A percentile compares a stretch with the other conserved stretches of the same genome.
phyloP scores from a whole-genome alignment of 2,329 filamentous ascomycete species.

The Daldinia sp. region DNA sequence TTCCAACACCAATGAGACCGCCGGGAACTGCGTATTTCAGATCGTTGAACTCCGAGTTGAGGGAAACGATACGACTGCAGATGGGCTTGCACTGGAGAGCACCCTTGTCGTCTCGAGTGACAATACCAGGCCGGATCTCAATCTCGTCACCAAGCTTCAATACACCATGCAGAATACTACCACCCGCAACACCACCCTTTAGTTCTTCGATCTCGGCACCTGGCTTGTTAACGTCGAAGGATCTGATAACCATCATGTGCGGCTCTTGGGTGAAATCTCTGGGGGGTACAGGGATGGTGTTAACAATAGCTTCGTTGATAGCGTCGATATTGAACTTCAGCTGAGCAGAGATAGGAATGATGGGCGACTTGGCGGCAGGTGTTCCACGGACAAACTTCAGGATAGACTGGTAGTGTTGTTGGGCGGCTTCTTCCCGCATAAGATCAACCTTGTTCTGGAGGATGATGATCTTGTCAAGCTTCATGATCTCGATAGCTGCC shows the following conservation, averaged over 20 bases:
- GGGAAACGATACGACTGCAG: constrained; percentile 90
- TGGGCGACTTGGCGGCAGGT: constrained; percentile 90
- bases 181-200: constrained; percentile 98
- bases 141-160: constrained; percentile 98
- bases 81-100: constrained; percentile 97
- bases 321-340: constrained; percentile 99
- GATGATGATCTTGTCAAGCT: constrained; percentile 99
- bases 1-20: constrained; percentile 97
- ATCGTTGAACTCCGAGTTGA: constrained; percentile 98
- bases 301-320: constrained; percentile 94
- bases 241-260: constrained; percentile 99
- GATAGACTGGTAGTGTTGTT: constrained; percentile 95
- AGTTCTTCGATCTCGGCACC: constrained; percentile 98
- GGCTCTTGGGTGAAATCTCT: constrained; percentile 92
- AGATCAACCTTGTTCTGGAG: constrained; percentile 99
- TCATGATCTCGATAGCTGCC: constrained; percentile 99
- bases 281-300: constrained; percentile 89
- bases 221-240: constrained; percentile 99
- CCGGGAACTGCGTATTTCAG: constrained; percentile 98
- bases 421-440: constrained; percentile 94
- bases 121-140: constrained; percentile 98
- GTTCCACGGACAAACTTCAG: constrained; percentile 98
- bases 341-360: constrained; percentile 97
- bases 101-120: constrained; percentile 92
- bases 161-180: constrained; percentile 94